phyloP scores from a whole-genome alignment of 805 yeast genomes.

The Metschnikowia sp. region DNA sequence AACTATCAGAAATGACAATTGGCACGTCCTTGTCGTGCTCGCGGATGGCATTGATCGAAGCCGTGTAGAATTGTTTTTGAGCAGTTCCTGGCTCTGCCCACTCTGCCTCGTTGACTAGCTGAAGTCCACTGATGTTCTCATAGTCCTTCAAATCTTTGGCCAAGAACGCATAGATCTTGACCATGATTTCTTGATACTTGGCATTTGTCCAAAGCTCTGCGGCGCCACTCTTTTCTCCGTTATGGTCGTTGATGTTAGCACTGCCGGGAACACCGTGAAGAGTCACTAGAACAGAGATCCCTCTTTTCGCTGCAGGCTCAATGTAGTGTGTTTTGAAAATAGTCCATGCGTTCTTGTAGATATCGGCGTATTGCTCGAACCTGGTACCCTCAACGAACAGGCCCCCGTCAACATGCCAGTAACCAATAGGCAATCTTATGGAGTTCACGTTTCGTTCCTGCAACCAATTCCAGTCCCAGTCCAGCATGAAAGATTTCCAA shows the following conservation, averaged over 20 bases:
- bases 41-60: constrained; percentile 62
- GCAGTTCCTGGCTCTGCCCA: constrained; percentile 51
- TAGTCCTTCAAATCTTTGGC: constrained; percentile 53
- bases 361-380: constrained; percentile 50
- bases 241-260: constrained; percentile 81
- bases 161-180: constrained; percentile 53
- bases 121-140: constrained; percentile 78
- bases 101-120: constrained; percentile 80
- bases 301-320: constrained; percentile 53
- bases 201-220: constrained; percentile 63
- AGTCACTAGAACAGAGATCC: constrained; percentile 77
- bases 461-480: constrained; percentile 80
- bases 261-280: constrained; percentile 91
- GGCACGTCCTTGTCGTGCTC: constrained; percentile 56
- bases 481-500: constrained; percentile 60
- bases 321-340: constrained; percentile 51
- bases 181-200: constrained; percentile 41
- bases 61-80: constrained; percentile 59
- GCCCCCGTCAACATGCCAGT: constrained; percentile 80
- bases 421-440: constrained; percentile 85
- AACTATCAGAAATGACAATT: constrained; percentile 83
- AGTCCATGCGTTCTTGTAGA: constrained; percentile 73
- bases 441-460: constrained; percentile 65
- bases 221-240: constrained; percentile 59
- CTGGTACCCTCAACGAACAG: constrained; percentile 55